Evolutionary conservation across 257 asterid species (phyloP).

Genomic region (Solanum pimpinellifolium): DNA sequence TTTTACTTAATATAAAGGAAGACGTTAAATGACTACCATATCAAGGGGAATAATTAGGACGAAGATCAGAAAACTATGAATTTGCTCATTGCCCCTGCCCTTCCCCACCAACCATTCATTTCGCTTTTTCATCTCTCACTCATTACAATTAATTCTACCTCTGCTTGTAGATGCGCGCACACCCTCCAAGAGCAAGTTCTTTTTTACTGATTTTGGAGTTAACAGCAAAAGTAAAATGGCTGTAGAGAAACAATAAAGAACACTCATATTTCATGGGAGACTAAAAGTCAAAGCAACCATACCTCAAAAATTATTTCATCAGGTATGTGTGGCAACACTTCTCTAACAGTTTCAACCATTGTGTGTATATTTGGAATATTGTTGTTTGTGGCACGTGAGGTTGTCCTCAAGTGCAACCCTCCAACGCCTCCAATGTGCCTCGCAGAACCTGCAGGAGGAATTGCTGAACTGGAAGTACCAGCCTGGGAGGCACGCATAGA

Average conservation of each 20-base stretch:
- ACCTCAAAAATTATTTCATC: constrained; percentile 74
- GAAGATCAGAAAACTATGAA: neutral
- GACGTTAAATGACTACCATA: neutral
- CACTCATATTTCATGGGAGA: neutral
- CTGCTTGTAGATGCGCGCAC: neutral
- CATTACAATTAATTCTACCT: neutral
- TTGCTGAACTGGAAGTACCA: constrained; percentile 44
- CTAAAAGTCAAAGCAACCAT: neutral
- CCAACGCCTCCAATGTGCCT: constrained; percentile 27
- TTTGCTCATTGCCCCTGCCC: neutral
- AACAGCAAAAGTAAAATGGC: neutral
- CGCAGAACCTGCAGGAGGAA: constrained; percentile 27
- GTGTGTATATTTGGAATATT: constrained; percentile 42
- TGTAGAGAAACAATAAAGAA: neutral
- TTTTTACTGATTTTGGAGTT: neutral
- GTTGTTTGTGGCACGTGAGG: constrained; percentile 26
- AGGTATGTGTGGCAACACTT: constrained; percentile 74
- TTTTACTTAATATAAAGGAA: neutral
- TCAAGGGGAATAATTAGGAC: neutral
- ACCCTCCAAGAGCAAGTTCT: neutral
- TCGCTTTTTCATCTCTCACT: neutral
- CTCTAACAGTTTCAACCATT: constrained; percentile 76
- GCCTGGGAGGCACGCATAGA: constrained; percentile 61
- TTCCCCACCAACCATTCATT: neutral
- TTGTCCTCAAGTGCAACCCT: constrained; percentile 39